Percentiles rank a stretch among this genome's conserved stretches.
phyloP scores from a whole-genome alignment of 148 eudicot species.

The Bassia scoparia region DNA sequence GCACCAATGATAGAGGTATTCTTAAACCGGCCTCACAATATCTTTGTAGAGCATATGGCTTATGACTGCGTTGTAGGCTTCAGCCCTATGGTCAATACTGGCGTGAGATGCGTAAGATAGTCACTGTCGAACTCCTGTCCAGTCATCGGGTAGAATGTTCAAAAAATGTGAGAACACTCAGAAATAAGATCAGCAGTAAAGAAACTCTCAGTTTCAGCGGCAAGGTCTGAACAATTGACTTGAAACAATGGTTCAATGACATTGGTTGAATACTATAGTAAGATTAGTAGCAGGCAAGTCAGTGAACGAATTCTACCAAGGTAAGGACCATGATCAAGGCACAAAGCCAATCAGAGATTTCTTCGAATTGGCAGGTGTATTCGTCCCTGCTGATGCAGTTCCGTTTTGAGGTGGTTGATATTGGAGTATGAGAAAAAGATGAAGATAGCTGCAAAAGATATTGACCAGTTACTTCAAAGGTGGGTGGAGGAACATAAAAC shows the following conservation, averaged over 20 bases:
- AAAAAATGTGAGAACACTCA: conserved; percentile 13
- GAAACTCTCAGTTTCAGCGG: not conserved
- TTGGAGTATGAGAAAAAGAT: conserved; percentile 33
- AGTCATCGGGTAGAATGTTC: conserved; percentile 21
- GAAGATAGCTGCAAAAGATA: conserved; percentile 23
- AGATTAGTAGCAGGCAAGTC: conserved; percentile 39
- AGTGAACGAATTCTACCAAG: conserved; percentile 5
- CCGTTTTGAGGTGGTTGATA: conserved; percentile 35
- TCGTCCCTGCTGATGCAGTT: conserved; percentile 26
- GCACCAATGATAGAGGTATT: conserved; percentile 38
- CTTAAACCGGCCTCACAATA: conserved; percentile 21
- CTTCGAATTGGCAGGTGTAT: conserved; percentile 14
- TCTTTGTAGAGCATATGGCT: conserved; percentile 24
- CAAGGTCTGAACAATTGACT: conserved; percentile 19
- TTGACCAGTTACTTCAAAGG: conserved; percentile 11
- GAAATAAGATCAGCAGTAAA: conserved; percentile 30
- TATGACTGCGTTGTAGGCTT: conserved; percentile 42
- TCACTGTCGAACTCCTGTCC: conserved; percentile 34
- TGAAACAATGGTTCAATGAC: conserved; percentile 45
- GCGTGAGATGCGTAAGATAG: conserved; percentile 40
- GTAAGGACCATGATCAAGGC: conserved; percentile 10
- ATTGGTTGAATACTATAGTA: conserved; percentile 30
- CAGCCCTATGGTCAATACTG: conserved; percentile 39
- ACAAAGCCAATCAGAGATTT: conserved; percentile 14
- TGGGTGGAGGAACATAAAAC: conserved; percentile 33